These are phyloP conservation scores for Hypoxylon cercidicola DNA, from an alignment of 495 filamentous ascomycete species.

Conservation along the genomic window DNA sequence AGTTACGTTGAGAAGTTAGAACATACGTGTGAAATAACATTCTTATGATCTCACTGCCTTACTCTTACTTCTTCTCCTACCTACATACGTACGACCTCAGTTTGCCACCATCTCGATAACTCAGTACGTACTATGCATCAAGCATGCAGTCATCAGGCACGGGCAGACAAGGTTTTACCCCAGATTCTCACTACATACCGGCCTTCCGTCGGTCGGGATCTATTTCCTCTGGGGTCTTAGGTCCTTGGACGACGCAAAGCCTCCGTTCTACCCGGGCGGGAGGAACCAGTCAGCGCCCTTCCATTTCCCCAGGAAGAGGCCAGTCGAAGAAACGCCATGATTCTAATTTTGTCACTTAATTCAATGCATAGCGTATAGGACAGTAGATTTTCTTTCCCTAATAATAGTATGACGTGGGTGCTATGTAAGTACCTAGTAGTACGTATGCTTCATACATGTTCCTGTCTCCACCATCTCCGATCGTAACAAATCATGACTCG, in stretches of 20 bases:
- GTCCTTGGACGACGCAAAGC: conserved; percentile 12
- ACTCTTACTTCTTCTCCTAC: neutral
- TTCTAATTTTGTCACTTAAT: conserved; percentile 11
- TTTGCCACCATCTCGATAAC: conserved; percentile 9
- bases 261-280: neutral
- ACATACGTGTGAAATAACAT: neutral
- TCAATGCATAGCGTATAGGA: neutral
- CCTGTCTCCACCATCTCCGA: conserved; percentile 6
- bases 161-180: conserved; percentile 35
- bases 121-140: neutral
- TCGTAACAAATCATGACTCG: conserved; percentile 33
- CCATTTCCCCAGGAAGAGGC: conserved; percentile 27
- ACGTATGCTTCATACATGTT: conserved; percentile 16
- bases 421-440: conserved; percentile 4
- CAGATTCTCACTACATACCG: conserved; percentile 35
- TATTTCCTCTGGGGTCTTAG: conserved; percentile 25
- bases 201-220: conserved; percentile 27
- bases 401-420: conserved; percentile 29
- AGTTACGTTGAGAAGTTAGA: too few relatives aligned
- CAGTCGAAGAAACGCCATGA: conserved; percentile 8
- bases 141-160: conserved; percentile 15
- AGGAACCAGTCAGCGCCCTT: conserved; percentile 6
- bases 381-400: conserved; percentile 11
- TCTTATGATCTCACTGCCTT: neutral
- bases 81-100: neutral